Evolutionary conservation across 768 basidiomycete species (phyloP), one percentile per base, ranked within the genome.

Genomic region (Jaapia argillacea): DNA sequence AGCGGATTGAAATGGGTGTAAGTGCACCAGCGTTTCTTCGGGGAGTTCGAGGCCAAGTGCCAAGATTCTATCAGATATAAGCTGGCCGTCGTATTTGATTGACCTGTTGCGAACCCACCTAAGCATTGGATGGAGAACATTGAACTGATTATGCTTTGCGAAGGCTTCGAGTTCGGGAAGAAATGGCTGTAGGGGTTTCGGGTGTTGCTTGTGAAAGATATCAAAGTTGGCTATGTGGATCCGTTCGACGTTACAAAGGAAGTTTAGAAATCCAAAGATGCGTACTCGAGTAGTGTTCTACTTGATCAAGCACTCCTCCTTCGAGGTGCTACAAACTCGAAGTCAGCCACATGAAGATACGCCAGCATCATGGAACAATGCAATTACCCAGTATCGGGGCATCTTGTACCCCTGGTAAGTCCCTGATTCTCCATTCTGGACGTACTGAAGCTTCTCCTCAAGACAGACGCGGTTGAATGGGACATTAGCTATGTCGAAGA

Each of bases 41-140:
- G 67, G 68, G 5, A 74, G 51, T 43, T 71, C 70, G 23, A 74
- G 48, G 1, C 70, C 70, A 1, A 69, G 50, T 0, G 72, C 69
- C 21, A 72, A 50, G 2, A 73, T 52, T 26, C 67, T 68, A 24
- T 12, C 4, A 3, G 21, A 36, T 41, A 28, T 37, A 24, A 24
- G 20, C 6, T 1, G 6, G n/a, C n/a, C n/a, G n/a, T n/a, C 20
- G 35, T 16, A 18, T 18, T 35, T 2, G 24, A 36, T 31, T 21
- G 16, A 36, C 4, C 33, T 27, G 6, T 20, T 12, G 6, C 6
- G 24, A 44, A 18, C 43, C 42, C 24, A 63, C 69, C 60, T 58
- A 21, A 71, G 48, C 12, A 71, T 47, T 1, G 62, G 61, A 44
- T 61, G 52, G 18, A 68, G 48, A 21, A 69, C 51, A 22, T 65